These are phyloP conservation scores for Aspergillus flavus DNA, from an alignment of 2,329 filamentous ascomycete species.

Conservation along the genomic window DNA sequence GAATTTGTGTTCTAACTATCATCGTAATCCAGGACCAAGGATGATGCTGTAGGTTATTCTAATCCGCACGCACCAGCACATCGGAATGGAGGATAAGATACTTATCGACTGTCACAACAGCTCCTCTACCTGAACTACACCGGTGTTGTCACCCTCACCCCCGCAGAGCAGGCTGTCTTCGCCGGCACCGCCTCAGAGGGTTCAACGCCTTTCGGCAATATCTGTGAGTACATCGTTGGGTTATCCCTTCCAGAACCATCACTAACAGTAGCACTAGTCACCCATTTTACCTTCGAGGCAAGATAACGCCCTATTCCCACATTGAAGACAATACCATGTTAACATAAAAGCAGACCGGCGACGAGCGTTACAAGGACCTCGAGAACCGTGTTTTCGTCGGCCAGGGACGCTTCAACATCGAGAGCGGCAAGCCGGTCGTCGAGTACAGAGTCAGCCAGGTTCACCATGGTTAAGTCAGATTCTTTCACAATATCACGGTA, in stretches of 20 bases:
- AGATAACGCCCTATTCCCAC: neutral
- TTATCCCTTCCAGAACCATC: neutral
- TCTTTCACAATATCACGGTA: neutral
- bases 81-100: neutral
- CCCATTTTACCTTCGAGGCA: slow-evolving; percentile 42
- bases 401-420: slow-evolving; percentile 42
- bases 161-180: slow-evolving; percentile 38
- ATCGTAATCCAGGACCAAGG: slow-evolving; percentile 30
- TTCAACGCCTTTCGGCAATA: slow-evolving; percentile 42
- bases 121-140: slow-evolving; percentile 46
- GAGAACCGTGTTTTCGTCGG: slow-evolving; percentile 46
- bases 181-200: slow-evolving; percentile 32
- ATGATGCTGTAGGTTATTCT: slow-evolving; percentile 33
- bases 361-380: slow-evolving; percentile 44
- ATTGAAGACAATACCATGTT: neutral
- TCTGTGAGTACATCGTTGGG: slow-evolving; percentile 35
- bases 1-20: slow-evolving; percentile 4
- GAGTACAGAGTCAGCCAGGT: slow-evolving; percentile 49
- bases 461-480: slow-evolving; percentile 22
- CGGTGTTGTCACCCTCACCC: slow-evolving; percentile 40
- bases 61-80: neutral
- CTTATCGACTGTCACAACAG: slow-evolving; percentile 18
- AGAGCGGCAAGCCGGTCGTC: slow-evolving; percentile 41
- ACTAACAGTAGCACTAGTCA: slow-evolving; percentile 30
- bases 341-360: slow-evolving; percentile 38